Conservation (phyloP, 495 filamentous ascomycete genomes). For the Neurospora terricola region DNA sequence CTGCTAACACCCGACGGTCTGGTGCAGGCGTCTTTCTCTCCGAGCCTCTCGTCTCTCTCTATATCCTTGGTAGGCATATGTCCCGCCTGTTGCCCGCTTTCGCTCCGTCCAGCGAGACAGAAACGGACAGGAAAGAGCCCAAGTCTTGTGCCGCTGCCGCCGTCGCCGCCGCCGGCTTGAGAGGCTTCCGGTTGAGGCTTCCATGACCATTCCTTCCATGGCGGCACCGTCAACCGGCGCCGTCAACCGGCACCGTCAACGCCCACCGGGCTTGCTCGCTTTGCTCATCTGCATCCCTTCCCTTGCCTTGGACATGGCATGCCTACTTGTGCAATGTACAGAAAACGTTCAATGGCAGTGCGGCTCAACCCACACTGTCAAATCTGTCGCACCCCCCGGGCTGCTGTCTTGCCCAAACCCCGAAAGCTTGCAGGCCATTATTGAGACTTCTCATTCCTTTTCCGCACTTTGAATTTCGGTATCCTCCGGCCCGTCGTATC, state of each 20-base stretch:
- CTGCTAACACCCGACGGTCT: not conserved
- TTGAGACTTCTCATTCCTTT: conserved; percentile 16
- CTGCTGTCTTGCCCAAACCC: conserved; percentile 6
- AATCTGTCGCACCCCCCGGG: not conserved
- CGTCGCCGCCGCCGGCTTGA: not conserved
- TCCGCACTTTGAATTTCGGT: conserved; percentile 15
- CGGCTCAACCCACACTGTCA: not conserved
- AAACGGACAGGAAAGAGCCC: not conserved
- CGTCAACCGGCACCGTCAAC: not conserved
- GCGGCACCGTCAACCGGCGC: not conserved
- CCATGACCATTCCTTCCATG: not conserved
- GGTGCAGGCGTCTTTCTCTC: not conserved
- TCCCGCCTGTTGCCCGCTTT: not conserved
- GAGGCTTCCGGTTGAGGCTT: not conserved
- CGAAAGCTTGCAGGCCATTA: conserved; percentile 25
- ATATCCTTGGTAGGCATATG: not conserved
- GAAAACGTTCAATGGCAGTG: not conserved
- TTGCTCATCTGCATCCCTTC: not conserved
- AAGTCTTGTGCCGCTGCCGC: not conserved
- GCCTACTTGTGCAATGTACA: not conserved
- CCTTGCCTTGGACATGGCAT: not conserved
- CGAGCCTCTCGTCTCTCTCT: not conserved
- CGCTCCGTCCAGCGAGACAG: not conserved
- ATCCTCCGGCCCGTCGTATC: conserved; percentile 18
- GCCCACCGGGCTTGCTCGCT: not conserved